Percentiles rank a stretch among this genome's conserved stretches.
These are phyloP conservation scores for Penicillium herquei DNA, from an alignment of 495 filamentous ascomycete genomes.

Conservation along the genomic window DNA sequence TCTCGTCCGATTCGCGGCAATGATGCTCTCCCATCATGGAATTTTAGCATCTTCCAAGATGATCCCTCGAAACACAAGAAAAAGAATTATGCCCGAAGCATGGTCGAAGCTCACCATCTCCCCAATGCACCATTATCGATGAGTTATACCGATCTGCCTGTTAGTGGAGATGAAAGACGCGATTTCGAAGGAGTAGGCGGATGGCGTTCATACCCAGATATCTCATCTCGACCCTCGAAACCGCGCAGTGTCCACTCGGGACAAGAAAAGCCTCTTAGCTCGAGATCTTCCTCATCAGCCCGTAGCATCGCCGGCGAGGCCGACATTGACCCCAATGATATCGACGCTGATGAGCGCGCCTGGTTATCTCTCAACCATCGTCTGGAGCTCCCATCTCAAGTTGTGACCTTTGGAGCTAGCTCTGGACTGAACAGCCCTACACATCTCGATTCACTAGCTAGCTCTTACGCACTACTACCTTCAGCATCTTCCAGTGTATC, in stretches of 20 bases:
- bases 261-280: constrained; percentile 19
- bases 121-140: constrained; percentile 7
- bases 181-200: constrained; percentile 89
- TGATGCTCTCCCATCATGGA: constrained; percentile 14
- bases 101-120: constrained; percentile 22
- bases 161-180: constrained; percentile 48
- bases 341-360: constrained; percentile 54
- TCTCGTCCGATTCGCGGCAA: constrained; percentile 16
- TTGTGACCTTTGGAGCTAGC: constrained; percentile 21
- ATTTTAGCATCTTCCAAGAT: constrained; percentile 7
- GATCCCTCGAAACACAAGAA: constrained; percentile 7
- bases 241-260: constrained; percentile 21
- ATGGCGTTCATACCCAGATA: constrained; percentile 52
- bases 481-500: neutral
- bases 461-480: constrained; percentile 7
- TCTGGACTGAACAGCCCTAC: constrained; percentile 12
- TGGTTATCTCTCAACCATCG: constrained; percentile 77
- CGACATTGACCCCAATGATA: constrained; percentile 12
- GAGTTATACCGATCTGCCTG: constrained; percentile 26
- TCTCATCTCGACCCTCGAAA: constrained; percentile 21
- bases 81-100: constrained; percentile 19
- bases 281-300: constrained; percentile 41
- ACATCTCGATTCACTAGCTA: neutral
- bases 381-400: constrained; percentile 60
- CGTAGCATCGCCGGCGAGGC: constrained; percentile 19